Evolutionary conservation across 1,284 basidiomycete species (phyloP), one percentile per base, ranked within the genome.

Genomic region (Ganoderma lingzhi): DNA sequence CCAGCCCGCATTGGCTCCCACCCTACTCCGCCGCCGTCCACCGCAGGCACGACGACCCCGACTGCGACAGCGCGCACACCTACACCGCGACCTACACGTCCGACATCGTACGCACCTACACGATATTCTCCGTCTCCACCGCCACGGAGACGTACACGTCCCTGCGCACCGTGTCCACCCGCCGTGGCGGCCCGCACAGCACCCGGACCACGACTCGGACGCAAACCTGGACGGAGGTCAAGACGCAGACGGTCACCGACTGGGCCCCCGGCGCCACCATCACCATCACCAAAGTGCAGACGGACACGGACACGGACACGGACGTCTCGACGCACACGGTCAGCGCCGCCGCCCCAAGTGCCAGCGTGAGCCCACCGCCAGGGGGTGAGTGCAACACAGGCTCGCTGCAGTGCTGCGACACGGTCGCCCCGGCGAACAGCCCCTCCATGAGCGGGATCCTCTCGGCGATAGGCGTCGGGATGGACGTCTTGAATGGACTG

Each of bases 301-400:
- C 39, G 10, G 39, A 41, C 10, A 59, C 37, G 17, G 32, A 59
- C 32, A 59, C 56, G 37, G 35, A 59, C 19, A 59, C 30, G 15
- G 55, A 17, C 55, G 30, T 19, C 32, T 8, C 1, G 30, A 56
- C 58, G 37, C 37, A 41, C n/a, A 59, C 58, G 6, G 45, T 48
- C n/a, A 10, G 62, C 62, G n/a, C 53, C 30, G 59, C 69, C 48
- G 10, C 48, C 23, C 48, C 48, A 23, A 51, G 48, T 19, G 17
- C 44, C n/a, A 51, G 48, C 45, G 6, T n/a, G 35, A 39, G 39
- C 30, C 30, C 35, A 8, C 35, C 61, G 35, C 35, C 61, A 5
- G 64, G 64, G 2, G 71, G 71, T 19, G 53, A 73, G 69, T 73
- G 71, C 63, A 67, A 68, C 69, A 73, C 71, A 3, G 71, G 71